Conservation (phyloP, 306 rosid species). For the Trifolium dubium region DNA sequence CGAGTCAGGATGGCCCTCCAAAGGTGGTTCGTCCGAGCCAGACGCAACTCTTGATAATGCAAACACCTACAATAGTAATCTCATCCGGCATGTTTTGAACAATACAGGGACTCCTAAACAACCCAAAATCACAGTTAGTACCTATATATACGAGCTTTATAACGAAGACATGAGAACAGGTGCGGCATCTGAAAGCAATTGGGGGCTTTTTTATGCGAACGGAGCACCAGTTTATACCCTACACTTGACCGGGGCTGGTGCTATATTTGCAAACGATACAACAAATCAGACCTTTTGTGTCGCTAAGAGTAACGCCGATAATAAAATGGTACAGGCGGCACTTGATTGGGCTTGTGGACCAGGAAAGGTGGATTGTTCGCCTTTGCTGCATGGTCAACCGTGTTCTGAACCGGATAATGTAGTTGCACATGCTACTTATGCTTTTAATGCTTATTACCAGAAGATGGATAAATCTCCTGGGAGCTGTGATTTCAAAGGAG, state of each 20-base stretch:
- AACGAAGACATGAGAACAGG: constrained; percentile 88
- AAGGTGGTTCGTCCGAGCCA: constrained; percentile 78
- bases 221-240: constrained; percentile 82
- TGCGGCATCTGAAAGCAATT: constrained; percentile 76
- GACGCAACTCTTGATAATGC: constrained; percentile 90
- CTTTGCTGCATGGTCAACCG: constrained; percentile 75
- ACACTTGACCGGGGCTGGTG: constrained; percentile 87
- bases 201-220: constrained; percentile 84
- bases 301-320: constrained; percentile 64
- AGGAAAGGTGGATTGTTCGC: constrained; percentile 89
- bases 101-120: constrained; percentile 95
- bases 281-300: constrained; percentile 94
- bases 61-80: constrained; percentile 89
- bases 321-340: constrained; percentile 91
- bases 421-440: constrained; percentile 75
- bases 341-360: constrained; percentile 99
- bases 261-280: constrained; percentile 88
- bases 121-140: constrained; percentile 76
- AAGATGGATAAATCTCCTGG: constrained; percentile 74
- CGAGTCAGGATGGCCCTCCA: constrained; percentile 97
- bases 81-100: constrained; percentile 81
- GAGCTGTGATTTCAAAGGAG: constrained; percentile 95
- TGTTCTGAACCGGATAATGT: constrained; percentile 87
- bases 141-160: constrained; percentile 92
- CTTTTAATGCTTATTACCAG: constrained; percentile 92